phyloP scores from a whole-genome alignment of 2,329 filamentous ascomycete species.

The Botryotinia narcissicola region DNA sequence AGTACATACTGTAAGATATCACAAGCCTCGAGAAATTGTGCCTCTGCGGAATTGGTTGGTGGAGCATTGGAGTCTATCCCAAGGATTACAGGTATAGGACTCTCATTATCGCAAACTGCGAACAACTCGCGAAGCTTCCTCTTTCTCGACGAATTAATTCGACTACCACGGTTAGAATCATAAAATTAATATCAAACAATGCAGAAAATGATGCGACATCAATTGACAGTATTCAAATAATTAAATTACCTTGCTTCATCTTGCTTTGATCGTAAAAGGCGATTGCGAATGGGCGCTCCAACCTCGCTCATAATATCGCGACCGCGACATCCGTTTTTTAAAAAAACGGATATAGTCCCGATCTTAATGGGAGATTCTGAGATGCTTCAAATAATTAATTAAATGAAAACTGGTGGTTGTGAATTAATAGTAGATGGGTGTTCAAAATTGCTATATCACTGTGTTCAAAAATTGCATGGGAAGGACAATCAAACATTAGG shows the following conservation, averaged over 20 bases:
- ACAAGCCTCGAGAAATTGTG: slow-evolving; percentile 54
- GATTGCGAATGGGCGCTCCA: slow-evolving; percentile 62
- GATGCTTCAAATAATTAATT: slow-evolving; percentile 33
- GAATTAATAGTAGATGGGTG: slow-evolving; percentile 25
- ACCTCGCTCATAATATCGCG: slow-evolving; percentile 70
- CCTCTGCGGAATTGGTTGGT: slow-evolving; percentile 51
- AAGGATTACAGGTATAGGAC: slow-evolving; percentile 56
- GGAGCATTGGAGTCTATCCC: slow-evolving; percentile 57
- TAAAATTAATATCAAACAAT: slow-evolving; percentile 31
- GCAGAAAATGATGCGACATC: slow-evolving; percentile 31
- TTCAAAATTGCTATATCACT: slow-evolving; percentile 28
- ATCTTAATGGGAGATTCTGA: slow-evolving; percentile 40
- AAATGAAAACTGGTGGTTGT: slow-evolving; percentile 33
- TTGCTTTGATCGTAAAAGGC: slow-evolving; percentile 64
- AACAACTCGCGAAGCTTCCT: slow-evolving; percentile 88
- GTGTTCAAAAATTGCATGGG: slow-evolving; percentile 18
- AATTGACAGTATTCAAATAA: slow-evolving; percentile 21
- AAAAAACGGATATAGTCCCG: slow-evolving; percentile 54
- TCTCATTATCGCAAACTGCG: slow-evolving; percentile 68
- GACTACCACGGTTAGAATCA: slow-evolving; percentile 47
- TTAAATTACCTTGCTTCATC: slow-evolving; percentile 58
- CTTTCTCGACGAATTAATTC: slow-evolving; percentile 81
- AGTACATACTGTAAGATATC: slow-evolving; percentile 59
- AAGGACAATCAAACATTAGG: slow-evolving; percentile 14
- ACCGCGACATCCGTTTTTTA: slow-evolving; percentile 67